Base-by-base conservation (phyloP, 768 basidiomycete species). In the Russula vinacea region DNA sequence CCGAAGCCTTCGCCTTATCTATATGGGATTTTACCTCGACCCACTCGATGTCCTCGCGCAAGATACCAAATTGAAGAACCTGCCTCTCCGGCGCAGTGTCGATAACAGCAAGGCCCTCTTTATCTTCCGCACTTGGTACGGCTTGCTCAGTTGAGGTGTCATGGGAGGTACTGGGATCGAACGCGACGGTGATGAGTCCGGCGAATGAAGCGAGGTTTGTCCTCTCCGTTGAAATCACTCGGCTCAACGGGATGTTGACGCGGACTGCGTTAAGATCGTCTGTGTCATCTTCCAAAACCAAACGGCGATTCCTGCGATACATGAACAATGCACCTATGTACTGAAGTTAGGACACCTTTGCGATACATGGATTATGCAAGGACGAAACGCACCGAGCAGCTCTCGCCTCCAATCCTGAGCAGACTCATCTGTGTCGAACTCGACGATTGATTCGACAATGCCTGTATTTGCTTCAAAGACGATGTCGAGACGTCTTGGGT, bases 371-470 rank as follows among this genome's bases (percentile, higher is more conserved):
- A 29, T 13, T 13, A 6, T 32, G 37, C 0, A 58, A 39, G 26
- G 52, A 45, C 22, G 62, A 4, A 44, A 65, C 72, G 32, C 60
- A 77, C 82, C 82, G 37, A 73, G 71, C 3, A 85, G 42, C 66
- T 84, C 83, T 59, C 76, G 73, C 45, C 77, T 74, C 83, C 83
- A 85, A 17, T 78, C 79, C 32, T 71, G 68, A 14, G 81, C 78
- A 26, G 83, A 78, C 69, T 84, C 85, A 64, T 79, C 76, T 0
- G 85, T 88, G 67, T 85, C 86, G 53, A 85, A 83, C 67, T 84
- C 84, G 17, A 76, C 74, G 56, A 67, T 73, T 54, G 74, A 71
- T 33, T 71, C 70, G 32, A 33, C 60, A 7, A 61, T 62, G 8
- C 73, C 73, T 6, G 70, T 68, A 32, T 70, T 68, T 8, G 71